These are phyloP conservation scores for Balamuthia mandrillaris DNA, from an alignment of 208 protist species.

Conservation along the genomic window DNA sequence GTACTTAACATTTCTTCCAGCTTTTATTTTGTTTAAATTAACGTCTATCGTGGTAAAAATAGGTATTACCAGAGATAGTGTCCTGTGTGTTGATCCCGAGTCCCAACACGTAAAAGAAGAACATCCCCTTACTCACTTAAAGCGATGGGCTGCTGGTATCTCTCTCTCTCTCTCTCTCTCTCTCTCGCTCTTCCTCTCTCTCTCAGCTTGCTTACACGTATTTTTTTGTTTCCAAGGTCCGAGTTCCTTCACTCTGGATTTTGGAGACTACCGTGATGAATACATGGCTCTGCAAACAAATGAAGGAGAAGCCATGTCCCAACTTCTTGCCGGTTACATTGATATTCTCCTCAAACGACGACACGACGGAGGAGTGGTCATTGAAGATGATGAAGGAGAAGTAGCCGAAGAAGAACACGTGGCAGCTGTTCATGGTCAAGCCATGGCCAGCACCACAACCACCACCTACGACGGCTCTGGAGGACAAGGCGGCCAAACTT, in stretches of 20 bases:
- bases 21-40: too few species aligned
- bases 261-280: conserved; percentile 71
- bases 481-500: conserved; percentile 6
- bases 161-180: too few species aligned
- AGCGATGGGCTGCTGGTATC: conserved; percentile 69
- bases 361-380: conserved; percentile 44
- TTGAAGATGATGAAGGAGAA: conserved; percentile 60
- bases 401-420: conserved; percentile 51
- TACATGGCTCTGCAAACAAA: conserved; percentile 59
- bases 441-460: conserved; percentile 8
- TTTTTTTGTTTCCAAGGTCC: too few species aligned
- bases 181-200: too few species aligned
- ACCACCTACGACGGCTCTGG: conserved; percentile 23
- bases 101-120: conserved; percentile 44
- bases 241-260: conserved; percentile 73
- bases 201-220: too few species aligned
- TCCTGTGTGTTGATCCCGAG: background rate
- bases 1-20: too few species aligned
- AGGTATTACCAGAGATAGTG: too few species aligned
- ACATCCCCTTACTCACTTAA: conserved; percentile 67
- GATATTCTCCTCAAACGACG: conserved; percentile 66
- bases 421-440: conserved; percentile 47
- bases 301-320: conserved; percentile 65
- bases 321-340: conserved; percentile 72
- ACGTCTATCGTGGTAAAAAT: too few species aligned